Percentiles rank a stretch among this genome's conserved stretches.
Conservation (phyloP, 768 basidiomycete species). For the Boletus rubropictus region DNA sequence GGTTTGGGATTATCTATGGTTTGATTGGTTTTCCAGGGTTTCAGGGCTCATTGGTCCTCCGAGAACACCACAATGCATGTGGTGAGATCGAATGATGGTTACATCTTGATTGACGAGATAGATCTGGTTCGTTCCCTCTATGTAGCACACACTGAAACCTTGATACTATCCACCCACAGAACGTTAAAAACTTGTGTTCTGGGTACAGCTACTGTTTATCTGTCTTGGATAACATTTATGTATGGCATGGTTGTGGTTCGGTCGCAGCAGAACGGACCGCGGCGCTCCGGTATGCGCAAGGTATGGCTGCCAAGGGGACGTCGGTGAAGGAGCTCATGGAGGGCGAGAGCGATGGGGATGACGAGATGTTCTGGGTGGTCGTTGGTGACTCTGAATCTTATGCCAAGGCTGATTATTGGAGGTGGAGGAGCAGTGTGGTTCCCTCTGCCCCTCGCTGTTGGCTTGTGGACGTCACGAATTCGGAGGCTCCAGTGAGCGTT, state of each 20-base stretch:
- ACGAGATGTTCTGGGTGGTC: constrained; percentile 85
- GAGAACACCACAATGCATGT: constrained; percentile 84
- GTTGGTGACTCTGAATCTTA: constrained; percentile 64
- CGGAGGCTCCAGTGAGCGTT: constrained; percentile 37
- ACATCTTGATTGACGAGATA: constrained; percentile 63
- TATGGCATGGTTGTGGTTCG: constrained; percentile 80
- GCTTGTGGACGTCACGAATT: constrained; percentile 43
- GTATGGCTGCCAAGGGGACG: constrained; percentile 36
- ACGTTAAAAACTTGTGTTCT: constrained; percentile 67
- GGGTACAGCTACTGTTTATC: constrained; percentile 79
- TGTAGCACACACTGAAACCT: neutral
- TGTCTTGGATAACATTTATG: constrained; percentile 63
- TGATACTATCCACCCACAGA: constrained; percentile 32
- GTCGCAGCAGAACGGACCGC: constrained; percentile 51
- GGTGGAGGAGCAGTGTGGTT: constrained; percentile 49
- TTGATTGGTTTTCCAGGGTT: constrained; percentile 42
- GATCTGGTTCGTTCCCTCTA: constrained; percentile 47
- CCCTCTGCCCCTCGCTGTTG: constrained; percentile 51
- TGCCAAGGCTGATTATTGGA: constrained; percentile 80
- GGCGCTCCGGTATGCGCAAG: constrained; percentile 55
- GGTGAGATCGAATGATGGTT: constrained; percentile 46
- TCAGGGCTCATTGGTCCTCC: constrained; percentile 65
- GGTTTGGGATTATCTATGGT: neutral
- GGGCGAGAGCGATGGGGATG: constrained; percentile 52
- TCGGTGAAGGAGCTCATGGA: constrained; percentile 55